Base-by-base conservation (phyloP, 2,329 filamentous ascomycete species). In the Gnomoniopsis smithogilvyi region DNA sequence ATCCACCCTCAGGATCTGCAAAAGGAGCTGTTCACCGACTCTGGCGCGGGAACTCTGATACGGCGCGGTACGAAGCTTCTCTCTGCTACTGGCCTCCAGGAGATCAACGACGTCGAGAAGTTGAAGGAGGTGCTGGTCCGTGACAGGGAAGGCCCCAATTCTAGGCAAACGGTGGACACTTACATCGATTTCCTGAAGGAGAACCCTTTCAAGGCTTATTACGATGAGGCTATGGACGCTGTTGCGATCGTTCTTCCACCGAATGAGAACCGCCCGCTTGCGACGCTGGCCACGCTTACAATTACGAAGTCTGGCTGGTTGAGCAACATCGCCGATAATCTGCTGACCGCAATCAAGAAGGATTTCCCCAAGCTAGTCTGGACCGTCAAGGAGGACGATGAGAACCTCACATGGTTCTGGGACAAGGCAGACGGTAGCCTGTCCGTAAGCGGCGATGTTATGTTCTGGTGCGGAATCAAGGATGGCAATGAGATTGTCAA, bases 361-460 rank as follows among this genome's bases (percentile, higher is more conserved):
- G 94, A 97, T 70, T 90, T 93, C 73, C 87, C 92, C 57, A 92
- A 89, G 76, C 82, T 98, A 64, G 90, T 92, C 64, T 99, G 93
- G 94, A 96, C 92, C n/a, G 94, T 97, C 62, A 94, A 91, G 78
- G 89, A 93, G 69, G 90, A 96, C 66, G 93, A 98, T 68, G 94
- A 98, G 82, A 97, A 98, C 73, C 80, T 98, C 67, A 93, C 92
- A 12, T 98, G 94, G 95, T 97, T 98, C 80, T 96, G 96, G 66
- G 93, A 96, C 75, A 96, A 96, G 81, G 90, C 94, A 11, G 92
- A 97, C 67, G 94, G 95, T 58, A 96, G 91, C 74, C 84, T 97
- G 67, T 91, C 89, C 63, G 86, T 88, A 58, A 87, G 91, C 66
- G 92, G 92, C 60, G 91, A 93, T 69, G 91, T 97, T 43, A 87